These are phyloP conservation scores for Penicillium griseofulvum DNA, from an alignment of 2,329 filamentous ascomycete species.

Conservation along the genomic window DNA sequence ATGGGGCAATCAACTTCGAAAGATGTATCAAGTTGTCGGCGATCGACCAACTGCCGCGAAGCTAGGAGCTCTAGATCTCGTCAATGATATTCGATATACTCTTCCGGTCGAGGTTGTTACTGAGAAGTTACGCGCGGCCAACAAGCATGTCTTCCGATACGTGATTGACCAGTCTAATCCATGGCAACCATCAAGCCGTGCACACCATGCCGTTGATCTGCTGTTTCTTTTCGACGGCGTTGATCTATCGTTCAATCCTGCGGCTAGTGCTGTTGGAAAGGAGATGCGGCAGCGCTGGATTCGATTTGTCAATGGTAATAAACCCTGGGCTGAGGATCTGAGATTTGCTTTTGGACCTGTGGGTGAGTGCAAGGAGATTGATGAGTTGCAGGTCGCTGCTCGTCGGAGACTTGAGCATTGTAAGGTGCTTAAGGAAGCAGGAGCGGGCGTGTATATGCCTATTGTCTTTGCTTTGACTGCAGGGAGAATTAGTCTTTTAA, in stretches of 20 bases:
- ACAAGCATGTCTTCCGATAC: conserved; percentile 39
- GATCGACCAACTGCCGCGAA: conserved; percentile 42
- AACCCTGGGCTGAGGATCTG: conserved; percentile 36
- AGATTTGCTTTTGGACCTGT: conserved; percentile 44
- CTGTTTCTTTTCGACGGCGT: conserved; percentile 46
- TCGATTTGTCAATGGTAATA: conserved; percentile 35
- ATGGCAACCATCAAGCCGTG: conserved; percentile 47
- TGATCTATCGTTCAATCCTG: conserved; percentile 36
- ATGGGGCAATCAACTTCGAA: conserved; percentile 35
- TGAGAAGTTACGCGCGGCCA: conserved; percentile 24
- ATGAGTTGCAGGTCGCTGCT: conserved; percentile 31
- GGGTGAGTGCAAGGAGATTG: conserved; percentile 35
- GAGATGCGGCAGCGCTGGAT: conserved; percentile 46
- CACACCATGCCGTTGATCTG: conserved; percentile 51
- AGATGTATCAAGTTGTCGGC: conserved; percentile 43
- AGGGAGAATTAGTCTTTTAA: conserved; percentile 45
- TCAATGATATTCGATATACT: conserved; percentile 33
- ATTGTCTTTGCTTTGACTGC: conserved; percentile 35
- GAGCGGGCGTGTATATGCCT: conserved; percentile 29
- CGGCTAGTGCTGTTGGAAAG: conserved; percentile 33
- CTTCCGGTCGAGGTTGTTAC: conserved; percentile 33
- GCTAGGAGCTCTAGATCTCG: conserved; percentile 40
- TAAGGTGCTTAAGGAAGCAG: conserved; percentile 31
- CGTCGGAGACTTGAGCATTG: conserved; percentile 35
- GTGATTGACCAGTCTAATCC: conserved; percentile 49